Evolutionary conservation across 1,284 basidiomycete genomes (phyloP), one percentile per base, ranked within the genome.

Genomic region (Cryptococcus jaspeensis): DNA sequence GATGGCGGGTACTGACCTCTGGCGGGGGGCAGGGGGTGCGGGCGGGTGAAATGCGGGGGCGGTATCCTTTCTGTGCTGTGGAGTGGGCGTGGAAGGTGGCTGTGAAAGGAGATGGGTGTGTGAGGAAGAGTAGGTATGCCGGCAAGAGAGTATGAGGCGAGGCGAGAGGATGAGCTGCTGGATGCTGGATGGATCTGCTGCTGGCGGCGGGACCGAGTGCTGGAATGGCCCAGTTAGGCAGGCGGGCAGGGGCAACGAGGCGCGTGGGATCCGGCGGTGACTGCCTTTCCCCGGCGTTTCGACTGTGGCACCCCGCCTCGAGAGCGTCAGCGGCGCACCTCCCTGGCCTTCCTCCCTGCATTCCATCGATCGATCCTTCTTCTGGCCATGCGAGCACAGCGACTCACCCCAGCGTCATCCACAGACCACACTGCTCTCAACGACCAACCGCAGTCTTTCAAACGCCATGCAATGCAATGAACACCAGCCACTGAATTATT

Each of bases 291-390:
- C 5, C 50, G 53, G 53, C 37, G 20, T 47, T 59, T 51, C 25
- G n/a, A 35, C 23, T 23, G 56, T 58, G 56, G 56, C 56, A 58
- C 39, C 37, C n/a, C 13, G 25, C 43, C 28, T 9, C 28, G 28
- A n/a, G n/a, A n/a, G 28, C 28, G 28, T 32, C 28, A 32, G 28
- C 9, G 28, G 28, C 28, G 28, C 28, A 4, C 28, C 5, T 32
- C 28, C 28, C 28, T 32, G 28, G 28, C 28, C 5, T 9, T 4
- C 28, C 5, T 32, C 28, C 28, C 28, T 32, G n/a, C n/a, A n/a
- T n/a, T n/a, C n/a, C n/a, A n/a, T n/a, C n/a, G n/a, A n/a, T n/a
- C n/a, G n/a, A n/a, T n/a, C n/a, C n/a, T n/a, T n/a, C n/a, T n/a
- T n/a, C n/a, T n/a, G n/a, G n/a, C n/a, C n/a, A n/a, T n/a, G n/a